Conservation (phyloP, 768 basidiomycete species). For the Phylloporus scabripes region DNA sequence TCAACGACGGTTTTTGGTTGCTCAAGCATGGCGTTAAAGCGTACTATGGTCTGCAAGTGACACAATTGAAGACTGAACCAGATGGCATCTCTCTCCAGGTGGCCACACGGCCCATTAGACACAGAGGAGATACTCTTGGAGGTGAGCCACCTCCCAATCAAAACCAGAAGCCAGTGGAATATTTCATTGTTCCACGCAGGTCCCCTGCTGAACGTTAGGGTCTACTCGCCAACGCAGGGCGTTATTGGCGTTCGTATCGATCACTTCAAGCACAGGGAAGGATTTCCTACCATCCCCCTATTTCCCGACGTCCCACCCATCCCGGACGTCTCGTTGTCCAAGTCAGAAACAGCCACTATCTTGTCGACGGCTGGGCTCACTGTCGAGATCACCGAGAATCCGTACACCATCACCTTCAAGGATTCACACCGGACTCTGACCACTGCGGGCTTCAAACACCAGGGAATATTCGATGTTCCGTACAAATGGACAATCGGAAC, state of each 20-base stretch:
- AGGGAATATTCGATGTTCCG: constrained; percentile 52
- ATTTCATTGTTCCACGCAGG: background rate
- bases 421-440: constrained; percentile 28
- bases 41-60: constrained; percentile 57
- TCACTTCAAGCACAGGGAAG: constrained; percentile 43
- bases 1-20: constrained; percentile 73
- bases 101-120: constrained; percentile 53
- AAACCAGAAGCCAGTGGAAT: background rate
- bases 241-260: constrained; percentile 53
- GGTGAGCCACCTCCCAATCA: constrained; percentile 30
- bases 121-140: constrained; percentile 59
- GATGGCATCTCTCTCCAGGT: constrained; percentile 55
- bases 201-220: constrained; percentile 32
- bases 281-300: constrained; percentile 47
- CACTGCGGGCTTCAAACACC: constrained; percentile 48
- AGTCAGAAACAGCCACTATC: constrained; percentile 20
- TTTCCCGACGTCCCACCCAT: constrained; percentile 57
- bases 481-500: constrained; percentile 46
- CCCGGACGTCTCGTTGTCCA: constrained; percentile 36
- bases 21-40: constrained; percentile 57
- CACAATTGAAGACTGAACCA: constrained; percentile 39
- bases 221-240: constrained; percentile 52
- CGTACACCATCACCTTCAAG: constrained; percentile 60
- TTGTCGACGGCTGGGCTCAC: constrained; percentile 44
- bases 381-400: constrained; percentile 53